These are phyloP conservation scores for Cryphonectria parasitica DNA, from an alignment of 2,329 filamentous ascomycete genomes.

Conservation along the genomic window DNA sequence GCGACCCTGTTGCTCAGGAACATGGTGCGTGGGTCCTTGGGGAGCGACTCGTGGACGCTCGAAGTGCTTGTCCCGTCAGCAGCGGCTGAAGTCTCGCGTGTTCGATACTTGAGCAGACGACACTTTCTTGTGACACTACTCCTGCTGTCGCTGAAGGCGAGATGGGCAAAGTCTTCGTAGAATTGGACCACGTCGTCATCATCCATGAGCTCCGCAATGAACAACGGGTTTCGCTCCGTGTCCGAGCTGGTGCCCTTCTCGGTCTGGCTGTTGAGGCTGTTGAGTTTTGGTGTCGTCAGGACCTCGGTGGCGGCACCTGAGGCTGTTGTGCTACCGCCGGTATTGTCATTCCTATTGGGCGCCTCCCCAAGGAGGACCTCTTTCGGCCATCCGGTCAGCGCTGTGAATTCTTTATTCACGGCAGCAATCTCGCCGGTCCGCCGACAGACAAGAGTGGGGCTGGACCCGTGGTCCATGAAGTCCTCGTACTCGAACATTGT, in stretches of 20 bases:
- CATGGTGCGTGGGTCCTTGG: slow-evolving; percentile 50
- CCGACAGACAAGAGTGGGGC: slow-evolving; percentile 88
- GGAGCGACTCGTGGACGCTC: slow-evolving; percentile 45
- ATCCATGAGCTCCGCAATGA: slow-evolving; percentile 89
- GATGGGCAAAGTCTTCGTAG: slow-evolving; percentile 90
- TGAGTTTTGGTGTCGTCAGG: slow-evolving; percentile 56
- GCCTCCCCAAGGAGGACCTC: slow-evolving; percentile 86
- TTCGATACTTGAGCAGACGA: slow-evolving; percentile 87
- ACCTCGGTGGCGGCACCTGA: slow-evolving; percentile 47
- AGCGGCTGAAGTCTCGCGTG: slow-evolving; percentile 58
- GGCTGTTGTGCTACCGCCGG: slow-evolving; percentile 53
- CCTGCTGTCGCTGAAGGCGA: slow-evolving; percentile 89
- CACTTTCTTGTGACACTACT: slow-evolving; percentile 83
- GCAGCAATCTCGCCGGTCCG: slow-evolving; percentile 94
- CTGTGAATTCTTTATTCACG: slow-evolving; percentile 95
- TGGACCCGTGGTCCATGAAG: slow-evolving; percentile 84
- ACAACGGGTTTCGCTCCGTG: slow-evolving; percentile 74
- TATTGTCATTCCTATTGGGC: slow-evolving; percentile 85
- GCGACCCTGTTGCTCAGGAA: slow-evolving; percentile 64
- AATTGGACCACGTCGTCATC: slow-evolving; percentile 93
- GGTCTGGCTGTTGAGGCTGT: slow-evolving; percentile 43
- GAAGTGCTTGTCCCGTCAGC: slow-evolving; percentile 37
- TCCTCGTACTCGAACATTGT: slow-evolving; percentile 93
- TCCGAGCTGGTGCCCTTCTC: slow-evolving; percentile 46
- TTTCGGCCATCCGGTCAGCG: slow-evolving; percentile 91